Evolutionary conservation across 78 protist genomes (phyloP), one percentile per base, ranked within the genome.

Genomic region (Capsaspora owczarzaki): DNA sequence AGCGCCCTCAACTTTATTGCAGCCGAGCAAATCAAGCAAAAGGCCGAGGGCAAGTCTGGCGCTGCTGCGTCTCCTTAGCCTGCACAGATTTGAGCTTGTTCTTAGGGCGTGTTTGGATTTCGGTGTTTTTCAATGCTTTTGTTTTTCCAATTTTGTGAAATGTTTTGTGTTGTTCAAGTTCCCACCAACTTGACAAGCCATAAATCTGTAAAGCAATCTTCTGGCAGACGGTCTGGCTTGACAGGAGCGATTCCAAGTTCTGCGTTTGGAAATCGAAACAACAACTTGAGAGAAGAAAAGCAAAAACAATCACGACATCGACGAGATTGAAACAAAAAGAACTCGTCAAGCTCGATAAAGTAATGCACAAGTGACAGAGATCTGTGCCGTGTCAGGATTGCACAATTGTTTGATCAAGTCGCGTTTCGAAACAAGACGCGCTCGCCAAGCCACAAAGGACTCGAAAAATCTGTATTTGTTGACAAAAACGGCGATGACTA

Each of bases 1-100:
- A 51, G 82, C 38, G 97, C 97, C 2, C 85, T 94, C 35, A 94
- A 94, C 79, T 46, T 46, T 38, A 83, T 94, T 25, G 84, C 84
- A 10, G 76, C 27, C 12, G 16, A 41, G n/a, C 61, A 66, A 41
- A 41, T 56, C 23, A n/a, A 41, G 33, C 27, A 35, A 56, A 41
- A 46, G 42, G 79, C 69, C n/a, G n/a, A n/a, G n/a, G n/a, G n/a
- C n/a, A n/a, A n/a, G n/a, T n/a, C n/a, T n/a, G n/a, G n/a, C n/a
- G n/a, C n/a, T n/a, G n/a, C n/a, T n/a, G n/a, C n/a, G n/a, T n/a
- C n/a, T n/a, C n/a, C n/a, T n/a, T n/a, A n/a, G n/a, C n/a, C n/a
- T n/a, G n/a, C n/a, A n/a, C n/a, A 49, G 10, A 49, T 49, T 16
- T 49, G 56, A 49, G n/a, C 56, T 10, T 20, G 56, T 10, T 10